Base-by-base conservation (phyloP, 2,329 filamentous ascomycete species). In the Ilyonectria destructans region DNA sequence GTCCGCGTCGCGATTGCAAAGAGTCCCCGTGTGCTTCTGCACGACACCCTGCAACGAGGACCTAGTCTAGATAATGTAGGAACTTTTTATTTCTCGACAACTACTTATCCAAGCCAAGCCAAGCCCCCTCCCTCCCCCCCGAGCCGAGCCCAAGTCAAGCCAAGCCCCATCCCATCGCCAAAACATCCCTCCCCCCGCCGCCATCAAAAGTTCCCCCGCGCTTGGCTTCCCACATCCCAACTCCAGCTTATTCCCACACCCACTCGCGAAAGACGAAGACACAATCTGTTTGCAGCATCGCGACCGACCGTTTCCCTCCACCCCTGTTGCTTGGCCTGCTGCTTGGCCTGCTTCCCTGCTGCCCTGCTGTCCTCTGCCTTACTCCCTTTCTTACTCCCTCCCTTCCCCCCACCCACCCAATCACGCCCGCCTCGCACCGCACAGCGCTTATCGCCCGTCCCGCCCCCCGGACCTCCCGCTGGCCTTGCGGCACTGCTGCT, bases 211-310 rank as follows among this genome's bases (percentile, higher is more conserved):
- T 59, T 40, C 62, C 45, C 23, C 49, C 26, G 13, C 17, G 37
- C 26, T 15, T 15, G 6, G 37, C 26, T 15, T 15, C 37, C 58
- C 48, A 12, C 23, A 6, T 33, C 23, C 29, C 57, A 45, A 33
- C 40, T 57, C 54, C 19, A 48, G 62, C 55, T 65, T 65, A 65
- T 65, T 65, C 48, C 55, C 62, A 65, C 62, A 48, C 62, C 55
- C 61, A 58, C 61, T 17, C 55, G 7, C 21, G 6, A 26, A 26
- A 26, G 26, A 26, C 5, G 26, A 26, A 26, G 4, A 37, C 51
- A 35, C 51, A 35, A 54, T 54, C 51, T 35, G 29, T 43, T 43
- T 15, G 15, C 40, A 43, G 17, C 15, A 33, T 33, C 8, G 31
- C 31, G 37, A 40, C 37, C 37, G 13, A 13, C 17, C 37, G 37